These are phyloP conservation scores for Extremus antarcticus DNA, from an alignment of 495 filamentous ascomycete genomes.

Conservation along the genomic window DNA sequence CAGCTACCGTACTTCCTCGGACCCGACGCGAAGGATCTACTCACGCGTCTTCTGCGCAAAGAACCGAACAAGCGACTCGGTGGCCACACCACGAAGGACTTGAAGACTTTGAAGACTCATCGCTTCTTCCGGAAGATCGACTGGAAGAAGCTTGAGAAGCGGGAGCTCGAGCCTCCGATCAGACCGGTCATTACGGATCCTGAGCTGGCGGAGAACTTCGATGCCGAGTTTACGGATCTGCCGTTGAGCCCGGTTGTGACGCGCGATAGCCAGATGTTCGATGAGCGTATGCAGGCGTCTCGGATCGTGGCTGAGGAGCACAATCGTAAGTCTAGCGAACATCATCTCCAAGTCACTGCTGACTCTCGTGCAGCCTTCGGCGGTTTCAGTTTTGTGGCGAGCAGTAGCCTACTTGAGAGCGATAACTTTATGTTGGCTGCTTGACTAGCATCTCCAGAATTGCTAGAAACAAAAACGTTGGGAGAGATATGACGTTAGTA, in stretches of 20 bases:
- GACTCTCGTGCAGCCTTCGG: slow-evolving; percentile 47
- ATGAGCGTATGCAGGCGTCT: slow-evolving; percentile 19
- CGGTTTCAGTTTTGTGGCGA: slow-evolving; percentile 92
- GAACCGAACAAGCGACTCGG: slow-evolving; percentile 83
- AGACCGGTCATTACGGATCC: slow-evolving; percentile 88
- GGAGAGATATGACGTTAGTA: too few relatives aligned
- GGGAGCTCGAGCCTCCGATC: slow-evolving; percentile 78
- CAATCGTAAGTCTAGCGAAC: slow-evolving; percentile 42
- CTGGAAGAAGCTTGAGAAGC: slow-evolving; percentile 68
- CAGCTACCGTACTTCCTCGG: slow-evolving; percentile 76
- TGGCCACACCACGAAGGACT: slow-evolving; percentile 74
- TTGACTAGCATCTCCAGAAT: too few relatives aligned
- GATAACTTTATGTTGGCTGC: slow-evolving; percentile 13
- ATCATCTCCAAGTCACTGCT: too few relatives aligned
- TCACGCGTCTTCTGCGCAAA: slow-evolving; percentile 79
- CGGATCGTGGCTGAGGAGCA: slow-evolving; percentile 41
- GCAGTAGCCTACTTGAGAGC: slow-evolving; percentile 62
- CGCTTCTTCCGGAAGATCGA: slow-evolving; percentile 95
- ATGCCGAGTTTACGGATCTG: slow-evolving; percentile 72
- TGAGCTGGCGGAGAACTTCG: slow-evolving; percentile 91
- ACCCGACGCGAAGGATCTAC: slow-evolving; percentile 82
- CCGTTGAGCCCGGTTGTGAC: slow-evolving; percentile 67
- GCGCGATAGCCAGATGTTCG: slow-evolving; percentile 51
- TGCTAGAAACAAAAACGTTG: too few relatives aligned
- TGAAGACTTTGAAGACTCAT: slow-evolving; percentile 78